Base-by-base conservation (phyloP, 495 filamentous ascomycete species). In the Penicillium fimorum region DNA sequence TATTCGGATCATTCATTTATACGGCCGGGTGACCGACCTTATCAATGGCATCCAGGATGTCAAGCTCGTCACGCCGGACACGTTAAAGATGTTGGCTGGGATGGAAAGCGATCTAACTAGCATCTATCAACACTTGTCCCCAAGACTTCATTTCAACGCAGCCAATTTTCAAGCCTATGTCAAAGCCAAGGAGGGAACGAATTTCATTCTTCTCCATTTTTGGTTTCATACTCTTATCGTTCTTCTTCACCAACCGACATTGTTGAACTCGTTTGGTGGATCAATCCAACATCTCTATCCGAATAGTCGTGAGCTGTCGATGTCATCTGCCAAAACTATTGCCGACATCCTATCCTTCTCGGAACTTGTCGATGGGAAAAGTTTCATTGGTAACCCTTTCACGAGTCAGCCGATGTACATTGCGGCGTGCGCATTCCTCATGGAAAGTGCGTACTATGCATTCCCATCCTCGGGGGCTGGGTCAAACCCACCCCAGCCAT, bases 161-260 rank as follows among this genome's bases (percentile, higher is more conserved):
- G 75, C 80, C 48, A 92, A 92, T 67, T 91, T 92, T 60, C 84
- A 85, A 59, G 77, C 85, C 20, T 91, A 93, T 61, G 86, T 89
- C 13, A 87, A 85, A 63, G 81, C 81, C 29, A 84, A 88, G 38
- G 87, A 92, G 57, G 87, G 89, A 27, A 88, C 88, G 11, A 92
- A 88, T 45, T 95, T 93, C 56, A 87, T 92, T 50, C 78, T 95
- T n/a, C 76, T 93, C 29, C 90, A 95, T 66, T 90, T 93, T 65
- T 95, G 90, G 90, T 93, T 93, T 62, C 90, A 95, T 62, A 88
- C 90, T 0, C 71, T 93, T 40, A 91, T 95, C 53, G 88, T 92
- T 33, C 77, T 95, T 9, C 79, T 95, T 10, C 89, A 95, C 64
- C 89, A 91, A 56, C 90, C 90, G 1, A 90, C 88, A 1, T 70